Evolutionary conservation across 257 asterid species (phyloP).

Genomic region (Verbena officinalis): DNA sequence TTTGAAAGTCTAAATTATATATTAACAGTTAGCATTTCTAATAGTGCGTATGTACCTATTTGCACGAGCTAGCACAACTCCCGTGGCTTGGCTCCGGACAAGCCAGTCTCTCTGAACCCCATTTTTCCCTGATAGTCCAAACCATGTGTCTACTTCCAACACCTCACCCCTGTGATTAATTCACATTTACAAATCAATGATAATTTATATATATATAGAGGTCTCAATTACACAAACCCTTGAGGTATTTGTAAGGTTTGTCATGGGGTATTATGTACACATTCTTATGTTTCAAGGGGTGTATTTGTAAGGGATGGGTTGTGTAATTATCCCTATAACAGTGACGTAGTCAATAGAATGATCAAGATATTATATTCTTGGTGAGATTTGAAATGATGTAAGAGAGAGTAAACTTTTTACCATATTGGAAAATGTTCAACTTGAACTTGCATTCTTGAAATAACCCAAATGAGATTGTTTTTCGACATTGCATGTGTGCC

Average conservation of each 20-base stretch:
- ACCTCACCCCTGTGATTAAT: conserved; percentile 73
- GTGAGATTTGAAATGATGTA: too few relatives aligned
- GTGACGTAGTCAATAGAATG: too few relatives aligned
- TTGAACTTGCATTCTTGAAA: conserved; percentile 85
- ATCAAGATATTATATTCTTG: too few relatives aligned
- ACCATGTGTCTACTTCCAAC: conserved; percentile 91
- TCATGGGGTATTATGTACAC: too few relatives aligned
- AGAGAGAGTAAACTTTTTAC: conserved; percentile 42
- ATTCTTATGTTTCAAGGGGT: too few relatives aligned
- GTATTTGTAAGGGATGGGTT: too few relatives aligned
- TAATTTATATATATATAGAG: too few relatives aligned
- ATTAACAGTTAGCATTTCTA: too few relatives aligned
- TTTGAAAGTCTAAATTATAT: too few relatives aligned
- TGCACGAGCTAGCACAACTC: conserved; percentile 76
- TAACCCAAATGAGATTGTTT: conserved; percentile 90
- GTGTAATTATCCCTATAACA: too few relatives aligned
- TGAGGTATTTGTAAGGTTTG: too few relatives aligned
- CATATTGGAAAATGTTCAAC: conserved; percentile 89
- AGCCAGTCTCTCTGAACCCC: conserved; percentile 94
- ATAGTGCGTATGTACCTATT: conserved; percentile 51
- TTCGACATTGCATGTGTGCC: conserved; percentile 88
- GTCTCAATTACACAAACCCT: too few relatives aligned
- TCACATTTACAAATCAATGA: background rate
- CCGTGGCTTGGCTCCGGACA: conserved; percentile 67
- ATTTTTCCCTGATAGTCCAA: conserved; percentile 89